Percentiles rank a stretch among this genome's conserved stretches.
phyloP scores from a whole-genome alignment of 177 flowering plant species.

The Vitis hybrid region DNA sequence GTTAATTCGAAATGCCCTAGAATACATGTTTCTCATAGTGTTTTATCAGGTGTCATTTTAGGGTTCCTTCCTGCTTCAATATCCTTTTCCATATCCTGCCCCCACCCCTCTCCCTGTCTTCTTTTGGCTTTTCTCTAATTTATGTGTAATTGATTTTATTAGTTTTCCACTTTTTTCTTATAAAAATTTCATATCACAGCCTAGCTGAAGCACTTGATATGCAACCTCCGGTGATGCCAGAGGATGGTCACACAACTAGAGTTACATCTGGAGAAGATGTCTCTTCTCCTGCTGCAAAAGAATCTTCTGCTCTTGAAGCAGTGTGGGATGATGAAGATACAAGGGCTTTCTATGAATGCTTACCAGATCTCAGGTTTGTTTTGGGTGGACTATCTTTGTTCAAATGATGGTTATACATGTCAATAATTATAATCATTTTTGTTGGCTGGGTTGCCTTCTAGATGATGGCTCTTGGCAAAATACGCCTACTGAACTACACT shows the following conservation, averaged over 20 bases:
- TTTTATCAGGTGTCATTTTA: too few species aligned
- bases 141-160: not conserved
- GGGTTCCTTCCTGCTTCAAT: too few species aligned
- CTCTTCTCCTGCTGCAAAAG: slow-evolving; percentile 71
- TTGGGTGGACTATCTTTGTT: slow-evolving; percentile 8
- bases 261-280: slow-evolving; percentile 82
- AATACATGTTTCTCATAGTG: too few species aligned
- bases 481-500: not conserved
- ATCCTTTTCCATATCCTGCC: too few species aligned
- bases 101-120: not conserved
- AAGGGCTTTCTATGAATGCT: slow-evolving; percentile 88
- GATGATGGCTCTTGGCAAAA: not conserved
- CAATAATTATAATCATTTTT: not conserved
- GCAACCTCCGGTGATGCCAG: slow-evolving; percentile 98
- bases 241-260: slow-evolving; percentile 93
- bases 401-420: not conserved
- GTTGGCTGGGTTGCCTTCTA: not conserved
- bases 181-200: slow-evolving; percentile 32
- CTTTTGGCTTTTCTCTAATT: not conserved
- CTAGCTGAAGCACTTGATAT: slow-evolving; percentile 97
- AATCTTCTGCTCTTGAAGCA: slow-evolving; percentile 69
- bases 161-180: not conserved
- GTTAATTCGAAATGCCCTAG: too few species aligned
- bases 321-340: slow-evolving; percentile 99
- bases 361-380: slow-evolving; percentile 93